Evolutionary conservation across 768 basidiomycete genomes (phyloP).

Genomic region (Boletus tylopilopsis): DNA sequence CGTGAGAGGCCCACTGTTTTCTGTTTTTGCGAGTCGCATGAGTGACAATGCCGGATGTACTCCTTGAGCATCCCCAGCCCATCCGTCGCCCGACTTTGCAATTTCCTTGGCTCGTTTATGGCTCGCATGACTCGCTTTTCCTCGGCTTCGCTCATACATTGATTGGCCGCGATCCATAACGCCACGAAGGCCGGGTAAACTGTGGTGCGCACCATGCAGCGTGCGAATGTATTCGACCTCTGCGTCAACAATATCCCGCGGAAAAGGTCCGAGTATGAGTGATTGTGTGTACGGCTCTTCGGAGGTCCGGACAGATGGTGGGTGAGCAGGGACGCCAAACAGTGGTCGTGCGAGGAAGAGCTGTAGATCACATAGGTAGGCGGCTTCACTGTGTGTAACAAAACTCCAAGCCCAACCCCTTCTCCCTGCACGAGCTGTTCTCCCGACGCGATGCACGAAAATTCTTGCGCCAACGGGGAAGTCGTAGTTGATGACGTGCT

Average conservation of each 20-base stretch:
- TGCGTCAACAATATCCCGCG: conserved; percentile 74
- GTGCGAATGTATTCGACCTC: conserved; percentile 77
- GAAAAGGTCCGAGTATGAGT: conserved; percentile 79
- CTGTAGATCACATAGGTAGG: conserved; percentile 89
- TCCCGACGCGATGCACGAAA: conserved; percentile 95
- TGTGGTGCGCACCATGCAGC: conserved; percentile 60
- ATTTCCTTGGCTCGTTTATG: conserved; percentile 90
- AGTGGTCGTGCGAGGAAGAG: conserved; percentile 85
- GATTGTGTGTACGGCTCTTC: conserved; percentile 67
- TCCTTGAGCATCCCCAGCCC: conserved; percentile 59
- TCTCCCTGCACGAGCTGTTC: conserved; percentile 92
- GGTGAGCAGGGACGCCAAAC: conserved; percentile 38
- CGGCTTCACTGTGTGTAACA: conserved; percentile 79
- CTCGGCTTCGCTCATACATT: conserved; percentile 93
- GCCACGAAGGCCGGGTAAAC: conserved; percentile 61
- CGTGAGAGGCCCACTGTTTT: conserved; percentile 17
- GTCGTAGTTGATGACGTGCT: conserved; percentile 97
- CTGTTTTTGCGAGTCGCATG: conserved; percentile 36
- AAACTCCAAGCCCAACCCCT: conserved; percentile 98
- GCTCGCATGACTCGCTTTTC: conserved; percentile 81
- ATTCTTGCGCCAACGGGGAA: conserved; percentile 92
- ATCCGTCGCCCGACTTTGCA: conserved; percentile 60
- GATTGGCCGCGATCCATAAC: conserved; percentile 87
- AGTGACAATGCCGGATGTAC: conserved; percentile 66
- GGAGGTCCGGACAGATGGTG: conserved; percentile 35